These are phyloP conservation scores for Lachnellula occidentalis DNA, from an alignment of 2,329 filamentous ascomycete genomes.

Conservation along the genomic window DNA sequence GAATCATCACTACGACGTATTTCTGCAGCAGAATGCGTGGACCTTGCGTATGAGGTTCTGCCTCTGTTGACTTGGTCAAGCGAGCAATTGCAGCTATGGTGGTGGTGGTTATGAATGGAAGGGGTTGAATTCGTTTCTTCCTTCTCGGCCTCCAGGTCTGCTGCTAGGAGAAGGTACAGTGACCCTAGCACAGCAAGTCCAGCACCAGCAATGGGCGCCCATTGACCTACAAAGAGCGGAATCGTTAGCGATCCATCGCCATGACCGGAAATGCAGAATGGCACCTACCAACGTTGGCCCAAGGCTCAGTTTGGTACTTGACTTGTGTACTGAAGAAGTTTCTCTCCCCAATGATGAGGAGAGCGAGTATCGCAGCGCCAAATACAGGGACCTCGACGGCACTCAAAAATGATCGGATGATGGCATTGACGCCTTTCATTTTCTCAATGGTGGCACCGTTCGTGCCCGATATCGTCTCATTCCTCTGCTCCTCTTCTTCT, in stretches of 20 bases:
- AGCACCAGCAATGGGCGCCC: constrained; percentile 55
- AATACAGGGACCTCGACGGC: constrained; percentile 56
- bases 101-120: constrained; percentile 1
- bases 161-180: constrained; percentile 44
- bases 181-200: constrained; percentile 53
- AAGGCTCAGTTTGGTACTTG: constrained; percentile 54
- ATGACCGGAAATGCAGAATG: neutral
- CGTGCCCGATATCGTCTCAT: constrained; percentile 45
- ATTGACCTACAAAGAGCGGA: constrained; percentile 41
- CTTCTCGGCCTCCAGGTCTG: constrained; percentile 8
- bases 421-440: constrained; percentile 51
- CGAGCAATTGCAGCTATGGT: neutral
- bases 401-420: constrained; percentile 47
- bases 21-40: constrained; percentile 1
- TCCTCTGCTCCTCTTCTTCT: constrained; percentile 25
- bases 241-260: constrained; percentile 27
- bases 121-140: neutral
- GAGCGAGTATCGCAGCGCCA: constrained; percentile 50
- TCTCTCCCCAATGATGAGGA: constrained; percentile 55
- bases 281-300: constrained; percentile 51
- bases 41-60: neutral
- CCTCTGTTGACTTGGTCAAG: neutral
- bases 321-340: constrained; percentile 58
- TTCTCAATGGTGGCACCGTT: constrained; percentile 47
- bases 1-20: constrained; percentile 1